A percentile compares a stretch with the other conserved stretches of the same genome.
phyloP scores from a whole-genome alignment of 257 asterid genomes.

The Scutellaria baicalensis region DNA sequence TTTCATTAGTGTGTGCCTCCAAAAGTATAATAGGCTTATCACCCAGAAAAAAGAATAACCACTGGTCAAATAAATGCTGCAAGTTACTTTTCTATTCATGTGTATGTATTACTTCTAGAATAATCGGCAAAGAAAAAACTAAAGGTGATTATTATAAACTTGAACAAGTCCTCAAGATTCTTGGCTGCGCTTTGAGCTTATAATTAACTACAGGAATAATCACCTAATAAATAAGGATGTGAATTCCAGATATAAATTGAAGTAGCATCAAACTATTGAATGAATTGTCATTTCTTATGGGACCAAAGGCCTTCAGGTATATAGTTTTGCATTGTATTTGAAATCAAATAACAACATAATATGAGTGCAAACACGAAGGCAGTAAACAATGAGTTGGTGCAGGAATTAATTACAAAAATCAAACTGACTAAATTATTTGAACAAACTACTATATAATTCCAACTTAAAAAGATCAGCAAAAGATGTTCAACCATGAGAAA shows the following conservation, averaged over 20 bases:
- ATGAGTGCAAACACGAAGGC: not conserved
- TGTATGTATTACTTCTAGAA: not conserved
- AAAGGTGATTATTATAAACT: not conserved
- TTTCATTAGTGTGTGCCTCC: not conserved
- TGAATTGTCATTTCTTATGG: not conserved
- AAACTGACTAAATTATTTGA: not conserved
- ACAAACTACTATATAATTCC: not conserved
- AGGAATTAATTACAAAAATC: not conserved
- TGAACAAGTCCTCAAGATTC: not conserved
- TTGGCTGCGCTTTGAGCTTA: not conserved
- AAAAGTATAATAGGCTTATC: not conserved
- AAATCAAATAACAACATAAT: not conserved
- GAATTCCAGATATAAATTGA: not conserved
- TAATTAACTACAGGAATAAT: not conserved
- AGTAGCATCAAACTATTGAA: not conserved
- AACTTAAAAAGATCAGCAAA: not conserved
- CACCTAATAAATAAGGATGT: not conserved
- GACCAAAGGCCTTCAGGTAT: slow-evolving; percentile 2
- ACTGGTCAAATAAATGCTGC: not conserved
- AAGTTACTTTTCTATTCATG: not conserved
- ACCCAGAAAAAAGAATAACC: not conserved
- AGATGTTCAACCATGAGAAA: not conserved
- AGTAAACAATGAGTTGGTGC: not conserved
- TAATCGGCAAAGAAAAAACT: not conserved
- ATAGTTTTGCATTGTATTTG: not conserved